phyloP scores from a whole-genome alignment of 108 stramenopile genomes.

The Seminavis robusta region DNA sequence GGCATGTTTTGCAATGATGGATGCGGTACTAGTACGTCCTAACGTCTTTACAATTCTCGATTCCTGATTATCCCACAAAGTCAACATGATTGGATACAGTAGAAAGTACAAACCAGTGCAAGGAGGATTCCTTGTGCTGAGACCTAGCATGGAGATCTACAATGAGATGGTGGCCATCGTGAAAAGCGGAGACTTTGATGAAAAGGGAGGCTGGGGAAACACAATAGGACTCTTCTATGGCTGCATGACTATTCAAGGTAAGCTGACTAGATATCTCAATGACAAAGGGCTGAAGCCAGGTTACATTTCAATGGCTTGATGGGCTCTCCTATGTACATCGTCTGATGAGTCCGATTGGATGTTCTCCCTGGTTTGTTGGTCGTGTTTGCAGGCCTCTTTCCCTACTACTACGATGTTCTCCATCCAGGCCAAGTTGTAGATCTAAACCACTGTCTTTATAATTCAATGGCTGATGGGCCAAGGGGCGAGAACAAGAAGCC shows the following conservation, averaged over 20 bases:
- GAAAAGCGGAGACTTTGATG: conserved; percentile 62
- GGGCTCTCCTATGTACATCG: too few relatives aligned
- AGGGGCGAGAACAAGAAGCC: conserved; percentile 53
- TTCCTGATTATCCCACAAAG: conserved; percentile 75
- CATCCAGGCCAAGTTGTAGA: conserved; percentile 68
- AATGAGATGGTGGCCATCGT: conserved; percentile 79
- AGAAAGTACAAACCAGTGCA: conserved; percentile 65
- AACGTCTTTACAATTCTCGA: conserved; percentile 21
- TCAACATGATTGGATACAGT: conserved; percentile 61
- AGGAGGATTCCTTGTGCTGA: conserved; percentile 91
- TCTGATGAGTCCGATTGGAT: too few relatives aligned
- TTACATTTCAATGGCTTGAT: too few relatives aligned
- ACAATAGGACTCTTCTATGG: conserved; percentile 86
- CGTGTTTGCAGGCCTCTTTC: conserved; percentile 89
- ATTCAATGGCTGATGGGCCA: conserved; percentile 92
- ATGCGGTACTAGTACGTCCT: conserved; percentile 19
- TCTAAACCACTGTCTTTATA: conserved; percentile 84
- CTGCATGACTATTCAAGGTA: conserved; percentile 87
- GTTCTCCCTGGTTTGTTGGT: too few relatives aligned
- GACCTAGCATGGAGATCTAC: conserved; percentile 75
- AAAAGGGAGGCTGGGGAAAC: conserved; percentile 71
- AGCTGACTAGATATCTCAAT: too few relatives aligned
- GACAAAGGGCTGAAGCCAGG: too few relatives aligned
- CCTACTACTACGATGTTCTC: conserved; percentile 87
- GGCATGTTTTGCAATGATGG: conserved; percentile 74